Evolutionary conservation across 371 early-diverging fungal genomes (phyloP).

Genomic region (Apophysomyces variabilis): DNA sequence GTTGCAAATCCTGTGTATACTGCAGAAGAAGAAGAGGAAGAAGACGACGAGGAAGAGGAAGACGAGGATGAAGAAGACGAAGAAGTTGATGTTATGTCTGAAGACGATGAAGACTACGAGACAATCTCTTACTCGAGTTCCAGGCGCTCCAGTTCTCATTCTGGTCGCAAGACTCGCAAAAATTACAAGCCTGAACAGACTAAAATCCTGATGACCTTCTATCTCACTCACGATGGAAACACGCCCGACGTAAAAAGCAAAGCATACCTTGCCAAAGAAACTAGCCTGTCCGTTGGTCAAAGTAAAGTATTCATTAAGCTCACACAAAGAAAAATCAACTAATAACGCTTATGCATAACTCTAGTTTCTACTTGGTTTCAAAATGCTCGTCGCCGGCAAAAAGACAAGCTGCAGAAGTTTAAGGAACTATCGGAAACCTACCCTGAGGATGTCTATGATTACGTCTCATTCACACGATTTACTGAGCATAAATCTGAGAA

Average conservation of each 20-base stretch:
- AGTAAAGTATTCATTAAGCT: conserved; percentile 26
- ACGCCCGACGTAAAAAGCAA: conserved; percentile 32
- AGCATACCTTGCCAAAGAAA: conserved; percentile 23
- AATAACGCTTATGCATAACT: neutral
- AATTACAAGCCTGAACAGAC: conserved; percentile 38
- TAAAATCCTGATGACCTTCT: conserved; percentile 42
- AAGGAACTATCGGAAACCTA: conserved; percentile 18
- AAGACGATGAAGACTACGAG: conserved; percentile 18
- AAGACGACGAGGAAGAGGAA: conserved; percentile 21
- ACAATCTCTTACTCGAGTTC: conserved; percentile 8
- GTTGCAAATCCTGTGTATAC: conserved; percentile 3
- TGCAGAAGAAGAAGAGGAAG: conserved; percentile 17
- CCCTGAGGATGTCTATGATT: conserved; percentile 35
- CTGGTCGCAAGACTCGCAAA: conserved; percentile 32
- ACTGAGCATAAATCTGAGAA: conserved; percentile 7
- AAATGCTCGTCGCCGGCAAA: conserved; percentile 44
- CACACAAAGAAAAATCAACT: neutral
- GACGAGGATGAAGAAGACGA: conserved; percentile 20
- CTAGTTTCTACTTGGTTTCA: conserved; percentile 53
- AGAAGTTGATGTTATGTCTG: conserved; percentile 11
- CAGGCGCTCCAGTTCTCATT: conserved; percentile 9
- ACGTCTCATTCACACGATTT: conserved; percentile 30
- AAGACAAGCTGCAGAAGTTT: conserved; percentile 31
- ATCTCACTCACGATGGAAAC: conserved; percentile 32
- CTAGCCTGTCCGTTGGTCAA: conserved; percentile 33